Evolutionary conservation across 306 rosid species (phyloP).

Genomic region (Macrotyloma uniflorum): DNA sequence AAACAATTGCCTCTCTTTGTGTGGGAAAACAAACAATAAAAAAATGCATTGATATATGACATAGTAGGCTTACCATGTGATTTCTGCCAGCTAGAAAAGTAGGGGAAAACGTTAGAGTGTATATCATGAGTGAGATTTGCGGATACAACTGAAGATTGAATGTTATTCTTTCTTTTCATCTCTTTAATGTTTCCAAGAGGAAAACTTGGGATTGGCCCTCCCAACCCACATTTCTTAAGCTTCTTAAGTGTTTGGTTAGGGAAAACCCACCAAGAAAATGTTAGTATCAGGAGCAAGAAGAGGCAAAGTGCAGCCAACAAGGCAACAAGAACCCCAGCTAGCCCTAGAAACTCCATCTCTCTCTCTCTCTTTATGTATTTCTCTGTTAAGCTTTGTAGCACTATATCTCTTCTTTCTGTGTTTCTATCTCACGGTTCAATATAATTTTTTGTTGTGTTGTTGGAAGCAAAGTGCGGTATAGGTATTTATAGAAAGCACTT

Average conservation of each 20-base stretch:
- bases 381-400: background rate
- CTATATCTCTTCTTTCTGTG: background rate
- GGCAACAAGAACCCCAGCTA: constrained; percentile 26
- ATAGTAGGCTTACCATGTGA: constrained; percentile 55
- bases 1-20: background rate
- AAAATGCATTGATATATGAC: background rate
- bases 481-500: constrained; percentile 52
- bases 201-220: constrained; percentile 75
- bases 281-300: constrained; percentile 39
- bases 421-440: background rate
- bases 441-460: constrained; percentile 20
- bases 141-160: constrained; percentile 19
- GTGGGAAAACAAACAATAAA: background rate
- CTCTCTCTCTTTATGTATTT: background rate
- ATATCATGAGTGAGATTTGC: constrained; percentile 59
- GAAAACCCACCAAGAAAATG: constrained; percentile 59
- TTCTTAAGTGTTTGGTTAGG: constrained; percentile 53
- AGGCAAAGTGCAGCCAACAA: constrained; percentile 28
- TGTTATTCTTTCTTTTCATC: constrained; percentile 54
- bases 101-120: constrained; percentile 71
- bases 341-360: constrained; percentile 44
- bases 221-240: constrained; percentile 63
- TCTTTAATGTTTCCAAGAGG: constrained; percentile 76
- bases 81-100: constrained; percentile 73
- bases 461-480: background rate